phyloP scores from a whole-genome alignment of 1,284 basidiomycete species.

The Gymnopus androsaceus region DNA sequence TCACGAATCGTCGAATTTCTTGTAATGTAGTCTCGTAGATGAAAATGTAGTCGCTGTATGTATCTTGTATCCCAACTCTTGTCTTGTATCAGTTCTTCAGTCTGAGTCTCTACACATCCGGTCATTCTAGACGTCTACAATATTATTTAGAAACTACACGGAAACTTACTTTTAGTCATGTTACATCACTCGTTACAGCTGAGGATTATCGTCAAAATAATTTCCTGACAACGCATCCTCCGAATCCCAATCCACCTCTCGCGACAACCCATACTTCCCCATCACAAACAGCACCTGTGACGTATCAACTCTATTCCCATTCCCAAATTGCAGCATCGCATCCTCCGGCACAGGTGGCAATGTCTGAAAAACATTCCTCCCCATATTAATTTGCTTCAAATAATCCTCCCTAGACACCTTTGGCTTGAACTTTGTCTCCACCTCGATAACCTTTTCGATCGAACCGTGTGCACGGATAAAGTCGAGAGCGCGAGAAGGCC shows the following conservation, averaged over 20 bases:
- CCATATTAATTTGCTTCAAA: constrained; percentile 58
- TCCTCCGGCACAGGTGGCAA: constrained; percentile 53
- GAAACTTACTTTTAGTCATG: too few species aligned
- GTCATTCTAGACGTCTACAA: too few species aligned
- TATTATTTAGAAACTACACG: too few species aligned
- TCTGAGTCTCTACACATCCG: too few species aligned
- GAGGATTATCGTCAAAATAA: constrained; percentile 67
- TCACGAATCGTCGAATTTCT: too few species aligned
- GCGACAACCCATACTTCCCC: constrained; percentile 49
- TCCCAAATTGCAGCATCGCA: constrained; percentile 32
- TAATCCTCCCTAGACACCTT: constrained; percentile 49
- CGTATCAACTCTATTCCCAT: not conserved
- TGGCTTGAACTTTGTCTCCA: constrained; percentile 55
- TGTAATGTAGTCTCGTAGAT: too few species aligned
- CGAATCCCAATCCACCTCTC: constrained; percentile 47
- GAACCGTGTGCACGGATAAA: constrained; percentile 69
- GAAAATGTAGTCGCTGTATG: too few species aligned
- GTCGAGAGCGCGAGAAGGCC: constrained; percentile 71
- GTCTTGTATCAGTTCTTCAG: too few species aligned
- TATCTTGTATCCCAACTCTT: too few species aligned
- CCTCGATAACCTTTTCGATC: constrained; percentile 72
- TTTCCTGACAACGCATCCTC: constrained; percentile 54
- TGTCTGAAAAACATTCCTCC: constrained; percentile 61
- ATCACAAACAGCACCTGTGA: constrained; percentile 44
- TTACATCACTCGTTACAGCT: too few species aligned